Evolutionary conservation across 345 rosid genomes (phyloP), one percentile per base, ranked within the genome.

Genomic region (Citrus maxima): DNA sequence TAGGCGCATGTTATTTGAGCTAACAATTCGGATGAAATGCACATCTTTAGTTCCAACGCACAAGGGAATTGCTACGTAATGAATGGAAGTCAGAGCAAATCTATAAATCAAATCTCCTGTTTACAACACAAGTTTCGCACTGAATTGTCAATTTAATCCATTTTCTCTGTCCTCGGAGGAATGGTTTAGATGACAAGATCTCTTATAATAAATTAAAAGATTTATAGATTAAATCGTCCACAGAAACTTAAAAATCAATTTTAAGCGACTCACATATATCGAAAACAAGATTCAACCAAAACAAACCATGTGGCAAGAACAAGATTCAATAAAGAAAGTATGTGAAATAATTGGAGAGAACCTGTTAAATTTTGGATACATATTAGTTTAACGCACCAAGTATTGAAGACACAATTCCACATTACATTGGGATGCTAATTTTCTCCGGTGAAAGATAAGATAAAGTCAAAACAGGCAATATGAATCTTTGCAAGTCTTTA

Each of bases 31-130:
- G 21, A 22, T 25, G 9, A 14, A 19, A 25, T 70, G 59, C 73
- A 46, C 9, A 70, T 10, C 60, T 46, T 14, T 70, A 6, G 54
- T 34, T 51, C 61, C 13, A 14, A 18, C 1, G 10, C 38, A 28
- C 10, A 51, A 51, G 7, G 16, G 37, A 25, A 27, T 21, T 72
- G 1, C 14, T 21, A 30, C 5, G 40, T 27, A 34, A 32, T 34
- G 21, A 42, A 30, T 72, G 8, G 49, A 72, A 72, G 51, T 35
- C 76, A 73, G 10, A n/a, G 66, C 66, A 58, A 73, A 73, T 58
- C 76, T 7, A 42, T 24, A 21, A 19, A 34, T 64, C 25, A 46
- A 27, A 38, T 60, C 77, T 60, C 10, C 77, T 61, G 28, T 56
- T 58, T 25, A 8, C 22, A 69, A 24, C 74, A 51, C 51, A 28